Base-by-base conservation (phyloP, 768 basidiomycete genomes). In the Punctularia strigosozonata region DNA sequence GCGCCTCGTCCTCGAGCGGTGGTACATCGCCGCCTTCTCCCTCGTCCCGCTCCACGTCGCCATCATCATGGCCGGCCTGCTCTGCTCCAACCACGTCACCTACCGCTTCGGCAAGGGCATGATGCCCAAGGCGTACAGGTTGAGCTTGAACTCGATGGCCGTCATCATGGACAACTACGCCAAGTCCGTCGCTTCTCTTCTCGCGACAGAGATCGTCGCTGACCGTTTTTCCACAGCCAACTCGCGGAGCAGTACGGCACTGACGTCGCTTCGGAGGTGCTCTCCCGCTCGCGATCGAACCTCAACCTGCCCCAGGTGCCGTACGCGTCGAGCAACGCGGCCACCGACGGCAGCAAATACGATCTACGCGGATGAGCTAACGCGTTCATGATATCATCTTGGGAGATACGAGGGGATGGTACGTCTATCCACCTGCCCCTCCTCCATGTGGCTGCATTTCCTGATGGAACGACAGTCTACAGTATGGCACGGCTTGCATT, bases 51-150 rank as follows among this genome's bases (percentile, higher is more conserved):
- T 75, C 10, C 84, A 87, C 42, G 56, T 89, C 34, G 52, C 50
- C 17, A 64, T 79, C 54, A 85, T 85, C 50, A 43, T 82, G 43
- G 62, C 65, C 1, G 75, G 66, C 12, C 57, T 88, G 39, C 56
- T 88, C 36, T 88, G 80, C 55, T 77, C 77, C 18, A 87, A 85
- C 58, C 85, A 88, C 47, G 76, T 89, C 54, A 88, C 84, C 17
- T 87, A 86, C 54, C 69, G 85, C 37, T 88, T 88, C 55, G 84
- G 84, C 7, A 88, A 87, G 63, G 85, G 86, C 43, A 77, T 87
- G 75, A 85, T 80, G 69, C 85, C 84, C 41, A 82, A 84, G 64
- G 75, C 79, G 12, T 88, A 89, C 57, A 66, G 83, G 25, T 65
- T 88, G 32, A 77, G 76, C 59, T 61, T 73, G 66, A 70, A 67